phyloP scores from a whole-genome alignment of 2,329 filamentous ascomycete genomes.

The Diaporthe helianthi region DNA sequence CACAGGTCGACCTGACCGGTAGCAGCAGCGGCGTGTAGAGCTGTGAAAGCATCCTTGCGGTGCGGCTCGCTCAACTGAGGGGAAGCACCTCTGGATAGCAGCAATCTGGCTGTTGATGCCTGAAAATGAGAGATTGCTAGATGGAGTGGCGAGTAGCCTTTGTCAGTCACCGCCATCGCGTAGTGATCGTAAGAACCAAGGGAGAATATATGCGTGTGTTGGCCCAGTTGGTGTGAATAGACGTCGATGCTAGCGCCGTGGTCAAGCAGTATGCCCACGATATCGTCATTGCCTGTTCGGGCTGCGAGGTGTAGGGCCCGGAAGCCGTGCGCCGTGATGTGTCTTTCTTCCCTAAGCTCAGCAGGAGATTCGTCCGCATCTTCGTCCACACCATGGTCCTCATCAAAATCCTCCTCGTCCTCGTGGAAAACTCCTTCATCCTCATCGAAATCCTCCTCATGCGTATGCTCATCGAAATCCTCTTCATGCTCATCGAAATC shows the following conservation, averaged over 20 bases:
- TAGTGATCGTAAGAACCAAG: constrained; percentile 19
- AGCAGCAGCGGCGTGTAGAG: constrained; percentile 41
- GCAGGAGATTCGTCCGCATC: no score
- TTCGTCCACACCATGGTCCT: no score
- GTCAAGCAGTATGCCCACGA: constrained; percentile 37
- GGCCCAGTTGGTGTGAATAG: constrained; percentile 36
- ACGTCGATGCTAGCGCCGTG: constrained; percentile 37
- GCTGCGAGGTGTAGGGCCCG: constrained; percentile 40
- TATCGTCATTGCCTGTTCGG: constrained; percentile 37
- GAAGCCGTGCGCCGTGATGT: constrained; percentile 24
- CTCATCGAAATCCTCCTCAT: background rate
- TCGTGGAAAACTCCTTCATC: constrained; percentile 14
- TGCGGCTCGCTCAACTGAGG: constrained; percentile 35
- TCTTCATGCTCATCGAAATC: constrained; percentile 16
- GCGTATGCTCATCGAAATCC: constrained; percentile 1
- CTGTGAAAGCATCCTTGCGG: constrained; percentile 34
- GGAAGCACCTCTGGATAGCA: constrained; percentile 38
- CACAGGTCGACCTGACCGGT: constrained; percentile 37
- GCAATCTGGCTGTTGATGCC: constrained; percentile 37
- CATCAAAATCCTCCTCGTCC: background rate
- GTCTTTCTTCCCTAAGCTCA: no score
- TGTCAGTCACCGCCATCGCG: background rate
- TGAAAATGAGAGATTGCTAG: constrained; percentile 40
- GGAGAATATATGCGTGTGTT: constrained; percentile 33
- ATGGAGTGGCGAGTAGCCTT: constrained; percentile 40